Evolutionary conservation across 306 rosid genomes (phyloP), one percentile per base, ranked within the genome.

Genomic region (Begonia fuchsioides): DNA sequence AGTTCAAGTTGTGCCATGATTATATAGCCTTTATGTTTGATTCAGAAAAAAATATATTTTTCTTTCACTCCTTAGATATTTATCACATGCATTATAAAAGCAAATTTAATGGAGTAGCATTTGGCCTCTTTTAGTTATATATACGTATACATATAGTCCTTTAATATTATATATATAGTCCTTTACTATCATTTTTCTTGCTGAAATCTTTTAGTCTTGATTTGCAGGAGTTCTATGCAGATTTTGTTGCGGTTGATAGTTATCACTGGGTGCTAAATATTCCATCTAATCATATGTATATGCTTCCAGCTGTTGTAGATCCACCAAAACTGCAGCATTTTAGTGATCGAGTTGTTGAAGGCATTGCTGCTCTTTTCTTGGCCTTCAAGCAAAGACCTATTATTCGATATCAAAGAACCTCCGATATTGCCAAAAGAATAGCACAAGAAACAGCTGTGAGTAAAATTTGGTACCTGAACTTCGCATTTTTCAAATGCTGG

Each of bases 271-370:
- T 83, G 62, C 64, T 90, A 68, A 80, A 90, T 49, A 51, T 90
- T 50, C 73, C 81, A 45, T 72, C 94, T 59, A 82, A 75, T 71
- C 79, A 76, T 68, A 43, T 65, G 26, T 85, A 90, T 60, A 90
- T 90, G 87, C 90, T 90, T 41, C 98, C 98, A 44, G 95, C 98
- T 43, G 73, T 79, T 58, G 79, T 81, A 40, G 98, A 85, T 64
- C 94, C 81, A 67, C 68, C 83, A 48, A 67, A 65, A 47, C 57
- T 73, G 72, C 92, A 77, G 68, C 59, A 43, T 47, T 90, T 81
- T 65, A 76, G 87, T 61, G 85, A 79, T 58, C 79, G 66, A 57
- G 79, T 66, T 40, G 98, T 90, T 63, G 98, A 90, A 57, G 82
- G 98, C 50, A 73, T 90, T 54, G 78, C 87, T 49, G 84, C 98